These are phyloP conservation scores for Termitomyces heimii DNA, from an alignment of 768 basidiomycete genomes.

Conservation along the genomic window DNA sequence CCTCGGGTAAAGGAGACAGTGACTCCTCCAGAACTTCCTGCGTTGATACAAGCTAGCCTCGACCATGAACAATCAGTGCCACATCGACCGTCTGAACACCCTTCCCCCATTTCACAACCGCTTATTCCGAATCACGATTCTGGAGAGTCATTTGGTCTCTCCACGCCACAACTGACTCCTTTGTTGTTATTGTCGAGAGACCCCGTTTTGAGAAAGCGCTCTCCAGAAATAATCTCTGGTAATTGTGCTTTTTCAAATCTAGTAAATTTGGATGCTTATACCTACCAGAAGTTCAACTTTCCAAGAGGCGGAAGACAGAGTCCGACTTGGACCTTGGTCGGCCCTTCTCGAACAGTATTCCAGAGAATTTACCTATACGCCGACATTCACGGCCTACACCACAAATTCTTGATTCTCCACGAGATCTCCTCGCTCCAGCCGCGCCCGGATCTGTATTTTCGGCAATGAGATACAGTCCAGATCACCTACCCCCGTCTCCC, in stretches of 20 bases:
- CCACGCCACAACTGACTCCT: slow-evolving; percentile 1
- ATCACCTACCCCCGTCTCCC: background rate
- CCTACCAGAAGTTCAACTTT: background rate
- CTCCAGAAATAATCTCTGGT: background rate
- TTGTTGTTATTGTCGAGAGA: background rate
- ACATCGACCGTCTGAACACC: background rate
- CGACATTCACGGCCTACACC: background rate
- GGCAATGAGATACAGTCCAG: too few relatives aligned
- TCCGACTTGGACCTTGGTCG: background rate
- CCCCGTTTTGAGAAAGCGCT: background rate
- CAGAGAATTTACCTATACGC: background rate
- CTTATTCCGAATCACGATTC: background rate
- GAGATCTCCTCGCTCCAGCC: background rate
- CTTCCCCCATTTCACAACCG: too few relatives aligned
- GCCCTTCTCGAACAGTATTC: background rate
- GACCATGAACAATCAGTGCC: too few relatives aligned
- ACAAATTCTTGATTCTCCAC: background rate
- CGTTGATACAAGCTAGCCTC: background rate
- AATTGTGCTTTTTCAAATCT: background rate
- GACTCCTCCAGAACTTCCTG: background rate
- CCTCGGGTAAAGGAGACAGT: background rate
- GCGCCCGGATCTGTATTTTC: background rate
- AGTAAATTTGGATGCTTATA: background rate
- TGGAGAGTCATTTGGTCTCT: background rate
- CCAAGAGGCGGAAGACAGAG: slow-evolving; percentile 10